phyloP scores from a whole-genome alignment of 352 stramenopile species.

The Phytopythium vexans region DNA sequence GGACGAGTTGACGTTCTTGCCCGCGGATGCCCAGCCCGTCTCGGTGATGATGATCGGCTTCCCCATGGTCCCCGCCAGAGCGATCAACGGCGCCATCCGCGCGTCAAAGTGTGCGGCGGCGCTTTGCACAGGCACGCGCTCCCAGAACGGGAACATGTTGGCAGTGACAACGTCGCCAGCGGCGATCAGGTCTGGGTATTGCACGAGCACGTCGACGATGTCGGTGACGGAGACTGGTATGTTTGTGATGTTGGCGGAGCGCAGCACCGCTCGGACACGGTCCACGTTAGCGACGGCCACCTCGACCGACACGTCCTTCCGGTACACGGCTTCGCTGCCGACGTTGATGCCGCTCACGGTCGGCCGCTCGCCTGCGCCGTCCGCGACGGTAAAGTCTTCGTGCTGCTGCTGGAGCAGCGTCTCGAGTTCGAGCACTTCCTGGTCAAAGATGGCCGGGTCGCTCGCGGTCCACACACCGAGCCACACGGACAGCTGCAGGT shows the following conservation, averaged over 20 bases:
- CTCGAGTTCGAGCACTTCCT: constrained; percentile 33
- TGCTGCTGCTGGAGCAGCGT: constrained; percentile 23
- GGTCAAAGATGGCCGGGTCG: constrained; percentile 28
- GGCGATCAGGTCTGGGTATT: constrained; percentile 37
- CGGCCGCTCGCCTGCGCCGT: neutral
- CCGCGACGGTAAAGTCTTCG: constrained; percentile 9
- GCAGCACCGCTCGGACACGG: constrained; percentile 32
- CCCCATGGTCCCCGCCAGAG: constrained; percentile 15
- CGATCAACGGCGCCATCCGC: constrained; percentile 36
- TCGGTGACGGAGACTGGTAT: constrained; percentile 62
- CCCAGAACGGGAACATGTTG: constrained; percentile 75
- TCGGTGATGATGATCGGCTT: constrained; percentile 56
- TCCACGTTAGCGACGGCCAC: constrained; percentile 38
- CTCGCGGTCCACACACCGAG: constrained; percentile 59
- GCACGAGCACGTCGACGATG: constrained; percentile 55
- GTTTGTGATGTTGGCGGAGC: constrained; percentile 9
- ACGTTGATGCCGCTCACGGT: constrained; percentile 58
- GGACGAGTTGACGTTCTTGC: constrained; percentile 31
- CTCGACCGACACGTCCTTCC: constrained; percentile 43
- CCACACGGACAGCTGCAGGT: constrained; percentile 40
- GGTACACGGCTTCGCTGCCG: constrained; percentile 65
- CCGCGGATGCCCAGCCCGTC: constrained; percentile 60
- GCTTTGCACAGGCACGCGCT: constrained; percentile 29
- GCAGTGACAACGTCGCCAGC: constrained; percentile 54
- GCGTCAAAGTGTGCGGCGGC: constrained; percentile 36